Conservation (phyloP, 2,329 filamentous ascomycete species). For the Penicillium verrucosum region DNA sequence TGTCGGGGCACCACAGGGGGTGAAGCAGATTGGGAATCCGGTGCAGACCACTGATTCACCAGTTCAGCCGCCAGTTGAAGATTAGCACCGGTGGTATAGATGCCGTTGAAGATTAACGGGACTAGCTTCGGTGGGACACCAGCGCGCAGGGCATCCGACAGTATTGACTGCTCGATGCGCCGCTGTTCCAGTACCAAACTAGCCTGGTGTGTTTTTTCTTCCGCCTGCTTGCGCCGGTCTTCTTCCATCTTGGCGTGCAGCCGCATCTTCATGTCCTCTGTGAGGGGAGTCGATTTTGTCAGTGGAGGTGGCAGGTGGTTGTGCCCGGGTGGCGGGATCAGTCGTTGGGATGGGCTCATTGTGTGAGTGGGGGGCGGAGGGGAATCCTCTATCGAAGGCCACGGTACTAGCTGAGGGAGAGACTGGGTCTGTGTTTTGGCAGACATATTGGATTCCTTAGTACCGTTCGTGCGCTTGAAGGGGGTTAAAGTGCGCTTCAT, state of each 20-base stretch:
- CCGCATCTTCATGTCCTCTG: constrained; percentile 71
- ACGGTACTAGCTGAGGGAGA: neutral
- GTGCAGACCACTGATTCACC: neutral
- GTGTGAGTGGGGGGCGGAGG: no score
- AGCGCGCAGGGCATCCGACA: constrained; percentile 64
- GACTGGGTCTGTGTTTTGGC: neutral
- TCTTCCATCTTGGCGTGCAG: constrained; percentile 69
- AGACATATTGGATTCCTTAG: neutral
- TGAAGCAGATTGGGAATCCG: neutral
- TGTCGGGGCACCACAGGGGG: neutral
- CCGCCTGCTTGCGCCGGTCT: constrained; percentile 62
- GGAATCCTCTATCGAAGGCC: neutral
- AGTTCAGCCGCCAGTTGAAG: neutral
- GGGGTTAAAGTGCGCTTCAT: neutral
- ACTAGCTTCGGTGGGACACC: constrained; percentile 73
- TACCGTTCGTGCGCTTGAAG: neutral
- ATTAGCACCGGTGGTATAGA: neutral
- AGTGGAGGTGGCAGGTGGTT: constrained; percentile 30
- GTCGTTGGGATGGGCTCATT: neutral
- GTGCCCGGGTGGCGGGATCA: constrained; percentile 31
- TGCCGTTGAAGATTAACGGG: constrained; percentile 61
- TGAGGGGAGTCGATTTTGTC: constrained; percentile 30
- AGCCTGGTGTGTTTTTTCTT: constrained; percentile 65
- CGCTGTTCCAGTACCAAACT: constrained; percentile 67
- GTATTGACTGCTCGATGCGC: constrained; percentile 68